Evolutionary conservation across 2,329 filamentous ascomycete species (phyloP).

Genomic region (Fusarium nematophilum): DNA sequence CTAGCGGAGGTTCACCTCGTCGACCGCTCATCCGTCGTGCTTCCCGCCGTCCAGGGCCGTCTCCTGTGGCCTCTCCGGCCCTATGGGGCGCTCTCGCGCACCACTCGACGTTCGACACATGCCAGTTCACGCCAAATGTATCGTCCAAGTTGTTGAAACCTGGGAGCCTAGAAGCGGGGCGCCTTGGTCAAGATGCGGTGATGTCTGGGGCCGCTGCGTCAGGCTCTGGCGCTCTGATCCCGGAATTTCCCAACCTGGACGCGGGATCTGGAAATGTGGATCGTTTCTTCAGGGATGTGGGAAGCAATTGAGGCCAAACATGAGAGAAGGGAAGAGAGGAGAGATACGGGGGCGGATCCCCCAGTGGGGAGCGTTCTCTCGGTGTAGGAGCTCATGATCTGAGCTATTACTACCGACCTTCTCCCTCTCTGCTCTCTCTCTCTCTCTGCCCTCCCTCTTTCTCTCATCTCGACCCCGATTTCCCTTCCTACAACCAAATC

Average conservation of each 20-base stretch:
- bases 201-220: constrained; percentile 1
- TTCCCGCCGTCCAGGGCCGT: constrained; percentile 1
- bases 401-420: constrained; percentile 4
- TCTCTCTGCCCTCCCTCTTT: neutral
- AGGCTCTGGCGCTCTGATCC: neutral
- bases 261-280: constrained; percentile 1
- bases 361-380: neutral
- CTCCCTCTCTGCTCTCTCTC: neutral
- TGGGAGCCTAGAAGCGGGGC: constrained; percentile 5
- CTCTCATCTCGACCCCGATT: neutral
- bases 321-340: neutral
- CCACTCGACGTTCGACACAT: constrained; percentile 37
- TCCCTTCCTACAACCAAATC: neutral
- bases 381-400: constrained; percentile 16
- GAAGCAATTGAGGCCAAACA: neutral
- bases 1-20: constrained; percentile 14
- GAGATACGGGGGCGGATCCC: constrained; percentile 13
- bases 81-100: constrained; percentile 19
- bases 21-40: constrained; percentile 21
- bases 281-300: neutral
- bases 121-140: constrained; percentile 21
- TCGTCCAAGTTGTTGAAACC: constrained; percentile 5
- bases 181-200: neutral
- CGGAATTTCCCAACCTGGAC: constrained; percentile 2
- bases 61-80: neutral